These are phyloP conservation scores for Neoboletus magnificus DNA, from an alignment of 768 basidiomycete species.

Conservation along the genomic window DNA sequence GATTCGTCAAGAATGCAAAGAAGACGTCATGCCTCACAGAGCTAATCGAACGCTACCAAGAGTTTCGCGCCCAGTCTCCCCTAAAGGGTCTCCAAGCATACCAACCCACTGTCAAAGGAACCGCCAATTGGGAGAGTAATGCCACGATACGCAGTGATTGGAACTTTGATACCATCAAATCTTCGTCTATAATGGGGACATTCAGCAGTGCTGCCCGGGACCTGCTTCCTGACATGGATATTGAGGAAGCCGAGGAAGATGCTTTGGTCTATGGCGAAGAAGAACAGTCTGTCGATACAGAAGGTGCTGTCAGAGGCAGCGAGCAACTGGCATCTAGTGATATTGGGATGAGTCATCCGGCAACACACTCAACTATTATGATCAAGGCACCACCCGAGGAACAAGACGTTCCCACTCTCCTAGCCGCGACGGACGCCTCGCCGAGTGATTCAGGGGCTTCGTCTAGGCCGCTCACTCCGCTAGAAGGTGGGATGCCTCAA, in stretches of 20 bases:
- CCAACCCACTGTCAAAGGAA: slow-evolving; percentile 57
- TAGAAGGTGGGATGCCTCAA: slow-evolving; percentile 33
- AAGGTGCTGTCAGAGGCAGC: slow-evolving; percentile 63
- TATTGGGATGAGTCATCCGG: slow-evolving; percentile 51
- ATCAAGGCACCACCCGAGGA: slow-evolving; percentile 48
- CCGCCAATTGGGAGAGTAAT: slow-evolving; percentile 63
- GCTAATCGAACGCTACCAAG: slow-evolving; percentile 84
- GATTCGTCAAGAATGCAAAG: slow-evolving; percentile 82
- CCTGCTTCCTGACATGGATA: slow-evolving; percentile 57
- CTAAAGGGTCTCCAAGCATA: slow-evolving; percentile 52
- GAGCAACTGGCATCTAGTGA: slow-evolving; percentile 40
- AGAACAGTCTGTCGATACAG: slow-evolving; percentile 58
- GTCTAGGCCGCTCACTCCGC: slow-evolving; percentile 37
- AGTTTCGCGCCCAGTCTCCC: slow-evolving; percentile 63
- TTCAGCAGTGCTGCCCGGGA: slow-evolving; percentile 72
- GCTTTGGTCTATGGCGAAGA: slow-evolving; percentile 39
- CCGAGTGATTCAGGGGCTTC: slow-evolving; percentile 41
- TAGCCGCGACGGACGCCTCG: slow-evolving; percentile 34
- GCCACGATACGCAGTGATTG: slow-evolving; percentile 87
- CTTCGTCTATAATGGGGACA: slow-evolving; percentile 72
- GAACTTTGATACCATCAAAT: slow-evolving; percentile 89
- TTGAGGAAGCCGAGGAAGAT: slow-evolving; percentile 48
- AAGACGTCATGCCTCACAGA: slow-evolving; percentile 83
- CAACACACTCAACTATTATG: slow-evolving; percentile 68
- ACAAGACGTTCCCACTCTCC: slow-evolving; percentile 40